phyloP scores from a whole-genome alignment of 768 basidiomycete genomes.

The Pleurotus cornucopiae region DNA sequence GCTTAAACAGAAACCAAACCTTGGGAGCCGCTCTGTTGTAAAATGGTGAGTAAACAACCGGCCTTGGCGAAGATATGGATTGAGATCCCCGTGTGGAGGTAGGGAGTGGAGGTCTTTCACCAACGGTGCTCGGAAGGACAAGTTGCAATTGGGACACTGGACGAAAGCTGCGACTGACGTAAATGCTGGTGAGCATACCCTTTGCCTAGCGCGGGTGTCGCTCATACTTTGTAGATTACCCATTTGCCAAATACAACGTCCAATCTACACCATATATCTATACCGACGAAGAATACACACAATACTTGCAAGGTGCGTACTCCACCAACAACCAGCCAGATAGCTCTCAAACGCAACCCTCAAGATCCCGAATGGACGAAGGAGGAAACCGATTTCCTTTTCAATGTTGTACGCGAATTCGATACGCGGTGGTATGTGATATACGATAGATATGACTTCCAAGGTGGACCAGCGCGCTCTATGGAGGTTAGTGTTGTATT shows the following conservation, averaged over 20 bases:
- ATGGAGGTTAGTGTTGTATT: slow-evolving; percentile 56
- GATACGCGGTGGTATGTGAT: slow-evolving; percentile 89
- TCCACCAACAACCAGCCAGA: neutral
- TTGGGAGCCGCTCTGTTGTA: slow-evolving; percentile 55
- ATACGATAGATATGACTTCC: slow-evolving; percentile 83
- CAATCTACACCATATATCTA: slow-evolving; percentile 64
- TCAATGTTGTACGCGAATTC: slow-evolving; percentile 72
- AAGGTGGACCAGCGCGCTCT: slow-evolving; percentile 45
- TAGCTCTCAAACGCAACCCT: neutral
- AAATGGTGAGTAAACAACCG: slow-evolving; percentile 56
- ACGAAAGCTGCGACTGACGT: slow-evolving; percentile 56
- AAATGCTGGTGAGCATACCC: slow-evolving; percentile 41
- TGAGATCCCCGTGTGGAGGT: slow-evolving; percentile 6
- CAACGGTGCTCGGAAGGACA: slow-evolving; percentile 66
- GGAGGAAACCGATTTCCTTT: slow-evolving; percentile 93
- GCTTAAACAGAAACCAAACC: slow-evolving; percentile 82
- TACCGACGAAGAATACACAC: slow-evolving; percentile 82
- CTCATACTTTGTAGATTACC: slow-evolving; percentile 50
- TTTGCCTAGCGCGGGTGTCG: neutral
- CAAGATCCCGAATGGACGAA: slow-evolving; percentile 84
- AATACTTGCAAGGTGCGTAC: slow-evolving; percentile 64
- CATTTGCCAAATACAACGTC: slow-evolving; percentile 81
- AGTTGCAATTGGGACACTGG: slow-evolving; percentile 81
- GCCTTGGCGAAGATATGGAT: neutral
- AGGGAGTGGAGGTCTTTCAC: slow-evolving; percentile 79